A percentile compares a stretch with the other conserved stretches of the same genome.
Conservation (phyloP, 768 basidiomycete genomes). For the Lentinula sp. region DNA sequence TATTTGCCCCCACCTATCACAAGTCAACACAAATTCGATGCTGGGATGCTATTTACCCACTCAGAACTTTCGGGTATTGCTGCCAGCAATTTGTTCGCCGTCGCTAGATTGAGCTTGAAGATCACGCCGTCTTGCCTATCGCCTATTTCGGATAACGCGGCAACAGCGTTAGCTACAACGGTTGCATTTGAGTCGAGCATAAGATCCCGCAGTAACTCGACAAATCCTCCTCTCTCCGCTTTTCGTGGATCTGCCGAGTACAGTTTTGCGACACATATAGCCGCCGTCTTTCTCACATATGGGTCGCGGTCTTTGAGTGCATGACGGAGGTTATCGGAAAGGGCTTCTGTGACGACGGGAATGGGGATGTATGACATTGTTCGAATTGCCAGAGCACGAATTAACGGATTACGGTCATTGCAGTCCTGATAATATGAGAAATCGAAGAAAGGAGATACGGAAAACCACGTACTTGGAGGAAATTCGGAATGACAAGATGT, state of each 20-base stretch:
- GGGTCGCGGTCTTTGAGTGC: slow-evolving; percentile 92
- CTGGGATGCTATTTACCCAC: slow-evolving; percentile 43
- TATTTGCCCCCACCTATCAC: slow-evolving; percentile 91
- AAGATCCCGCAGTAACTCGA: slow-evolving; percentile 85
- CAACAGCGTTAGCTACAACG: slow-evolving; percentile 95
- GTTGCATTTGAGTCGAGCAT: slow-evolving; percentile 94
- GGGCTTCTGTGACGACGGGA: slow-evolving; percentile 76
- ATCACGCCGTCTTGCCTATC: slow-evolving; percentile 93
- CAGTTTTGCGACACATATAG: slow-evolving; percentile 94
- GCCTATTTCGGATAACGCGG: slow-evolving; percentile 93
- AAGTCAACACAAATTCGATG: neutral
- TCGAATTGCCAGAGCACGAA: slow-evolving; percentile 93
- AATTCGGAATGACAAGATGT: slow-evolving; percentile 83
- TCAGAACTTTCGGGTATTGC: slow-evolving; percentile 96
- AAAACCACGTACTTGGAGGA: slow-evolving; percentile 64
- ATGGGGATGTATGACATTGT: slow-evolving; percentile 99
- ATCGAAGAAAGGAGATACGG: neutral
- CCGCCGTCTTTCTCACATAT: slow-evolving; percentile 97
- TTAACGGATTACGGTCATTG: slow-evolving; percentile 91
- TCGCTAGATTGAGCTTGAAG: slow-evolving; percentile 81
- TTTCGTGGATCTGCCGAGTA: slow-evolving; percentile 83
- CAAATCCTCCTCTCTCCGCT: slow-evolving; percentile 87
- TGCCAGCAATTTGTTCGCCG: slow-evolving; percentile 84
- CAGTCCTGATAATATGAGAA: slow-evolving; percentile 62
- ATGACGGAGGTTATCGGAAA: slow-evolving; percentile 87